Evolutionary conservation across 306 rosid species (phyloP).

Genomic region (Lathyrus tuberosus): DNA sequence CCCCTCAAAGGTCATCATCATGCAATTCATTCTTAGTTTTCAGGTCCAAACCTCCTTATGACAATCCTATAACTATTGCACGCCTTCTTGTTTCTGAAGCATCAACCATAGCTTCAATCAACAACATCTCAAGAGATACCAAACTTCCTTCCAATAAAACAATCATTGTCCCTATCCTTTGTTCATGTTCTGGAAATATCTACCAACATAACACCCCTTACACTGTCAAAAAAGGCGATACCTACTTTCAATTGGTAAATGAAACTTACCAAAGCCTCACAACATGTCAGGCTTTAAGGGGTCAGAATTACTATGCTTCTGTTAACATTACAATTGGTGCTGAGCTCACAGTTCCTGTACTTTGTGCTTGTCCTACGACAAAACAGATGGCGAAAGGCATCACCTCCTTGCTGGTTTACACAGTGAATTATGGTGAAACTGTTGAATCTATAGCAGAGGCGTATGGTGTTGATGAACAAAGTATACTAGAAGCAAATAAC

Average conservation of each 20-base stretch:
- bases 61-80: constrained; percentile 47
- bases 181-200: constrained; percentile 57
- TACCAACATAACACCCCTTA: constrained; percentile 52
- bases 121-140: constrained; percentile 39
- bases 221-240: constrained; percentile 20
- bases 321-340: constrained; percentile 38
- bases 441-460: constrained; percentile 42
- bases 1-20: constrained; percentile 39
- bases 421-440: constrained; percentile 35
- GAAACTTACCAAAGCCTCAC: constrained; percentile 54
- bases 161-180: constrained; percentile 50
- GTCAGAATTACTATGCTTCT: constrained; percentile 53
- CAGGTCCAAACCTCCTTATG: constrained; percentile 43
- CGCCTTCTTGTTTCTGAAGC: constrained; percentile 55
- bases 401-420: constrained; percentile 43
- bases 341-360: constrained; percentile 41
- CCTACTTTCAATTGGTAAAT: constrained; percentile 32
- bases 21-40: constrained; percentile 52
- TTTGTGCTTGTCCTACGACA: constrained; percentile 55
- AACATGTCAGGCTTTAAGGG: constrained; percentile 53
- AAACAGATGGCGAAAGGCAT: constrained; percentile 47
- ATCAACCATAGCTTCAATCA: constrained; percentile 50
- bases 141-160: constrained; percentile 40
- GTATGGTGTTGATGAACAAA: constrained; percentile 45
- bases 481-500: constrained; percentile 49